These are phyloP conservation scores for Brassica juncea DNA, from an alignment of 345 rosid genomes.

Conservation along the genomic window DNA sequence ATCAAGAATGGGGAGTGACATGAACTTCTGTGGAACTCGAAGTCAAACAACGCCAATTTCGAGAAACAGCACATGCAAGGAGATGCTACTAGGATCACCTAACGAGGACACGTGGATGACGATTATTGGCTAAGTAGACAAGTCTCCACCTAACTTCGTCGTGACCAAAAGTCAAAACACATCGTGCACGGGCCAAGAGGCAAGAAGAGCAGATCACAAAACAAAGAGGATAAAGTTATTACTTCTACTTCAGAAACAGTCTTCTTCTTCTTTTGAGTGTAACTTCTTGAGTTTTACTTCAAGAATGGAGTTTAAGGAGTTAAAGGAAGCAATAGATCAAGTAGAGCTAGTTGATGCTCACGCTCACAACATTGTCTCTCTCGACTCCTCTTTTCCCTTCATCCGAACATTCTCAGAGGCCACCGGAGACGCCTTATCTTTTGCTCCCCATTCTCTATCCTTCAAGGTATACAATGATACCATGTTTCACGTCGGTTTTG, in stretches of 20 bases:
- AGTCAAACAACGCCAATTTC: background rate
- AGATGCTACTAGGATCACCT: too few relatives aligned
- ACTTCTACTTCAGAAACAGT: too few relatives aligned
- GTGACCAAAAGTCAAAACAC: too few relatives aligned
- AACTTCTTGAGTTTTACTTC: too few relatives aligned
- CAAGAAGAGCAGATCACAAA: too few relatives aligned
- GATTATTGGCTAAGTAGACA: too few relatives aligned
- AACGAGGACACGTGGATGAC: too few relatives aligned
- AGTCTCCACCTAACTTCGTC: too few relatives aligned
- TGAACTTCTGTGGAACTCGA: background rate
- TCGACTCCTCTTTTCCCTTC: slow-evolving; percentile 73
- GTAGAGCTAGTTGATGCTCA: slow-evolving; percentile 71
- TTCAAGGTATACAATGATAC: slow-evolving; percentile 55
- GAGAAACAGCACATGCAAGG: too few relatives aligned
- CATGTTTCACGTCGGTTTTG: background rate
- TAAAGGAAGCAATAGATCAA: slow-evolving; percentile 58
- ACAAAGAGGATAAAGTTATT: too few relatives aligned
- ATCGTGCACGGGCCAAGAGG: too few relatives aligned
- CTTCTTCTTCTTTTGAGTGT: too few relatives aligned
- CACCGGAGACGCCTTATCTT: slow-evolving; percentile 66
- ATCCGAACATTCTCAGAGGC: slow-evolving; percentile 71
- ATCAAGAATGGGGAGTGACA: background rate
- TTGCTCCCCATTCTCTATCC: slow-evolving; percentile 67
- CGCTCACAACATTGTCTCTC: slow-evolving; percentile 73
- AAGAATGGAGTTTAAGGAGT: slow-evolving; percentile 41